Percentiles rank a stretch among this genome's conserved stretches.
phyloP scores from a whole-genome alignment of 106 monocot genomes.

The Narthecium ossifragum region DNA sequence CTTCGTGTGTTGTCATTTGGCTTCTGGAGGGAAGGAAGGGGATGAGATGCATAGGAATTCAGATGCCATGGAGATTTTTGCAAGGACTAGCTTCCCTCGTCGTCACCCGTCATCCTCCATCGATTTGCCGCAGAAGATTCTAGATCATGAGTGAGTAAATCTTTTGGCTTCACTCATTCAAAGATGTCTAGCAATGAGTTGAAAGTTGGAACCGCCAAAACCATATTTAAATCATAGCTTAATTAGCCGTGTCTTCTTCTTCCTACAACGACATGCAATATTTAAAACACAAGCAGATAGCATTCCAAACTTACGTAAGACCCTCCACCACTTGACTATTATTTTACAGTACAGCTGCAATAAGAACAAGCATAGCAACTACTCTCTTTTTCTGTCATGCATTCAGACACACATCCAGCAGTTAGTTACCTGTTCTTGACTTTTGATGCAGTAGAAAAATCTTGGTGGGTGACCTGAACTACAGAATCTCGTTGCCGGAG shows the following conservation, averaged over 20 bases:
- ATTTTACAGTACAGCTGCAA: too few relatives aligned
- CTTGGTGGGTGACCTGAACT: conserved; percentile 40
- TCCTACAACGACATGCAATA: too few relatives aligned
- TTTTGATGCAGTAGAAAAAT: conserved; percentile 17
- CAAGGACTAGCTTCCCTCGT: conserved; percentile 39
- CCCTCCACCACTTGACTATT: too few relatives aligned
- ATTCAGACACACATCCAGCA: too few relatives aligned
- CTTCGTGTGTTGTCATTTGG: conserved; percentile 80
- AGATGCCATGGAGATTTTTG: conserved; percentile 49
- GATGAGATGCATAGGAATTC: conserved; percentile 60
- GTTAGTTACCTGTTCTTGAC: too few relatives aligned
- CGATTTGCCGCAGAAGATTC: conserved; percentile 43
- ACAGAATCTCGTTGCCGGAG: conserved; percentile 24
- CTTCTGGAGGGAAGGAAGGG: conserved; percentile 64
- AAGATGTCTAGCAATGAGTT: neutral
- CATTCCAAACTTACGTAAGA: too few relatives aligned
- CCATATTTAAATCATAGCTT: neutral
- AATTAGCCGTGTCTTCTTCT: too few relatives aligned
- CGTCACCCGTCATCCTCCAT: conserved; percentile 12
- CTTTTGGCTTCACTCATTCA: neutral
- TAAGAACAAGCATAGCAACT: too few relatives aligned
- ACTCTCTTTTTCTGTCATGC: too few relatives aligned
- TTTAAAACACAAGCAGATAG: too few relatives aligned
- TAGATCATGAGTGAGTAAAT: conserved; percentile 62
- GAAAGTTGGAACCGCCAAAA: neutral